These are phyloP conservation scores for Hypoxylon sp. DNA, from an alignment of 2,329 filamentous ascomycete genomes.

Conservation along the genomic window DNA sequence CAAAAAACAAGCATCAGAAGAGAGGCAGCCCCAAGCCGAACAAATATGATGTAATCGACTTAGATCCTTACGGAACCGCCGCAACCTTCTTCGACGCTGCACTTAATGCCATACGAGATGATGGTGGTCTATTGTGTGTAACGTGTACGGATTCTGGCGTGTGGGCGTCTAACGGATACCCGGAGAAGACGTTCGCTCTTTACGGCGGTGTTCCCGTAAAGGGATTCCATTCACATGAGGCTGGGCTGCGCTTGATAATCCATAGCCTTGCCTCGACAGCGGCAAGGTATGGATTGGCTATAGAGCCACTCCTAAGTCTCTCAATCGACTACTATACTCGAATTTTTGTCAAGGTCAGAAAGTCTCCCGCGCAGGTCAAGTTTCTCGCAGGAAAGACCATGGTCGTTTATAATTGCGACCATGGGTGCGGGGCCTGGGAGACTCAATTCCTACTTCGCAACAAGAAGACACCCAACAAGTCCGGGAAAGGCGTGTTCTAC, in stretches of 20 bases:
- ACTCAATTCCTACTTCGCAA: conserved; percentile 84
- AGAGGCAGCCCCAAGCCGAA: conserved; percentile 57
- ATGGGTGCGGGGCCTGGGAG: conserved; percentile 91
- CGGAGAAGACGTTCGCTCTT: conserved; percentile 93
- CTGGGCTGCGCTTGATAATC: conserved; percentile 86
- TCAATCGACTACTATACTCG: conserved; percentile 97
- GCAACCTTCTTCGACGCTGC: conserved; percentile 93
- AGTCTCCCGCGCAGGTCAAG: conserved; percentile 88
- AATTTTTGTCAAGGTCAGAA: conserved; percentile 86
- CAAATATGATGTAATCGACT: conserved; percentile 92
- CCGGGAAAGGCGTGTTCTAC: conserved; percentile 77
- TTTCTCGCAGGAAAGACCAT: conserved; percentile 92
- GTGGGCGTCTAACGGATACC: conserved; percentile 93
- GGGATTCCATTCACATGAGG: conserved; percentile 89
- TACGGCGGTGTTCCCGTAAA: conserved; percentile 93
- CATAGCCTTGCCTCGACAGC: conserved; percentile 85
- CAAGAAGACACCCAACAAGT: conserved; percentile 77
- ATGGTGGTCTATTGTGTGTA: conserved; percentile 92
- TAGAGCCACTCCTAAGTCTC: conserved; percentile 91
- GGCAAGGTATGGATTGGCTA: conserved; percentile 86
- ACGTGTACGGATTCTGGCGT: conserved; percentile 97
- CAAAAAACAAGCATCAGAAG: conserved; percentile 57
- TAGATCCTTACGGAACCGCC: conserved; percentile 96
- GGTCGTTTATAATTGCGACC: conserved; percentile 91
- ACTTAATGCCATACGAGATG: conserved; percentile 83